Base-by-base conservation (phyloP, 1,139 yeast genomes). In the Suhomyces bolitotheri region DNA sequence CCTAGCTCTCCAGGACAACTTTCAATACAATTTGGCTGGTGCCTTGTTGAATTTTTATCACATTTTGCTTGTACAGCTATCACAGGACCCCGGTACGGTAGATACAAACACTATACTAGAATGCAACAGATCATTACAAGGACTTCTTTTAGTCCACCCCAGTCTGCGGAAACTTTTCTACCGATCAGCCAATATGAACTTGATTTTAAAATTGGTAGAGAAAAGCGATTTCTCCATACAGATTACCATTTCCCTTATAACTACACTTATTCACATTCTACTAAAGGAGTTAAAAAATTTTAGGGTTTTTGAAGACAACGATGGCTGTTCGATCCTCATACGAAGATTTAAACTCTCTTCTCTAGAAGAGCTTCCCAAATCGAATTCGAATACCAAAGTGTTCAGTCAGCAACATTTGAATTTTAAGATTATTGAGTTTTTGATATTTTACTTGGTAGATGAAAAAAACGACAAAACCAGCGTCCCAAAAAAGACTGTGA, bases 361-460 rank as follows among this genome's bases (percentile, higher is more conserved):
- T 20, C 39, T 43, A 7, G 45, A 46, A 4, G 42, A 40, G 23
- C 31, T 36, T 16, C 28, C 38, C 12, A 35, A 37, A 21, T 29
- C 40, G 7, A 36, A 19, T 12, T 4, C 27, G 12, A 19, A 17
- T 7, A 19, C 30, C n/a, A 33, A 30, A 16, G 27, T 22, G 17
- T 34, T 27, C 26, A 34, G 32, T 44, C 69, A 54, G 49, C 77
- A 75, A 43, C 66, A 63, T 26, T 61, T 77, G 10, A 74, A 74
- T 42, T 75, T 82, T 45, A 80, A 82, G 48, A 73, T 82, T 19
- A 71, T 84, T 32, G 94, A 85, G 58, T 84, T 84, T 53, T 61
- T 84, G 39, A 74, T 84, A 40, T 82, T 84, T 51, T 84, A 85
- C 50, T 58, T 84, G 40, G 71, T 78, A 6, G 90, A 88, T n/a